phyloP scores from a whole-genome alignment of 768 basidiomycete genomes.

The Lactarius psammicola region DNA sequence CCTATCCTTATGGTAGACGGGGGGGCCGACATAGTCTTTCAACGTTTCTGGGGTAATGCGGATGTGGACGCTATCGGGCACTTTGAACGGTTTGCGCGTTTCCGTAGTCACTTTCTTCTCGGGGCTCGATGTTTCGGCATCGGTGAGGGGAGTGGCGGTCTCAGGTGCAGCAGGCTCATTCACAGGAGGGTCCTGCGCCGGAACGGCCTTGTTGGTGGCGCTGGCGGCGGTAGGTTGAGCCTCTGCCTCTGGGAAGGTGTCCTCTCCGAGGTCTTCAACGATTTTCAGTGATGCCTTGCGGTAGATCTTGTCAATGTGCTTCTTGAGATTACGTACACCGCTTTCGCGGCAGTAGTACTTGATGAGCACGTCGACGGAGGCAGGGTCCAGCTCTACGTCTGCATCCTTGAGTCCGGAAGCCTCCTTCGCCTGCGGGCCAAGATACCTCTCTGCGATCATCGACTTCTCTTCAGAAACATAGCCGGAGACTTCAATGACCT shows the following conservation, averaged over 20 bases:
- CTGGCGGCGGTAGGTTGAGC: constrained; percentile 29
- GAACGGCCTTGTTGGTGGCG: constrained; percentile 40
- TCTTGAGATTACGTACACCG: constrained; percentile 95
- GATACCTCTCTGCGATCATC: constrained; percentile 81
- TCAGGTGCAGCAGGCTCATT: constrained; percentile 40
- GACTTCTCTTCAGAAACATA: constrained; percentile 94
- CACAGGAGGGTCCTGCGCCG: constrained; percentile 49
- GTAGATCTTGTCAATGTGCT: constrained; percentile 99
- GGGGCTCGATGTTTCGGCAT: constrained; percentile 24
- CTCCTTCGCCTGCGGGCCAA: constrained; percentile 92
- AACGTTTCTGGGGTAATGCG: constrained; percentile 82
- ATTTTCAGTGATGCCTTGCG: constrained; percentile 93
- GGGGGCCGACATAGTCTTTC: constrained; percentile 96
- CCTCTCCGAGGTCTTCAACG: constrained; percentile 87
- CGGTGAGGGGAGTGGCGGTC: constrained; percentile 29
- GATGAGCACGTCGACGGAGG: constrained; percentile 84
- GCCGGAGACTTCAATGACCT: constrained; percentile 90
- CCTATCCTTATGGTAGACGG: constrained; percentile 91
- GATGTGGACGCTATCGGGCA: constrained; percentile 78
- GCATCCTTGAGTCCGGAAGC: constrained; percentile 82
- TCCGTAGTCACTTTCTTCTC: constrained; percentile 66
- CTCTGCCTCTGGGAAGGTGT: constrained; percentile 71
- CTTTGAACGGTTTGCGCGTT: constrained; percentile 73
- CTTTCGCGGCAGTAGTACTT: constrained; percentile 98
- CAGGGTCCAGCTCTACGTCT: constrained; percentile 74